phyloP scores from a whole-genome alignment of 805 yeast species.

The Hanseniaspora opuntiae region DNA sequence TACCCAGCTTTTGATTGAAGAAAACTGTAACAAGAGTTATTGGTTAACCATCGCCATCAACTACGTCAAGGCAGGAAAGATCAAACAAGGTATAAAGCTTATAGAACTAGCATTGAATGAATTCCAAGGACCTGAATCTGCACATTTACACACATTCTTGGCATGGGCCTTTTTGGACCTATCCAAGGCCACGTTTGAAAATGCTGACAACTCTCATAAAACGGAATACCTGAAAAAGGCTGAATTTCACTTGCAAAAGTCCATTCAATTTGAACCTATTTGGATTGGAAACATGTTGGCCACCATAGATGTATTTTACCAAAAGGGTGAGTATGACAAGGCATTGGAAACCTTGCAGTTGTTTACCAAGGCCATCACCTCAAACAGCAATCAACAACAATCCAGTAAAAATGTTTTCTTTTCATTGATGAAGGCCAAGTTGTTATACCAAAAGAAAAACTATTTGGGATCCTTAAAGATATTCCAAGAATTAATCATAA shows the following conservation, averaged over 20 bases:
- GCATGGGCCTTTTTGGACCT: slow-evolving; percentile 59
- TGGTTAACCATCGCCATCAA: slow-evolving; percentile 80
- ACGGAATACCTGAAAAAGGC: slow-evolving; percentile 29
- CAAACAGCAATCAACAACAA: slow-evolving; percentile 26
- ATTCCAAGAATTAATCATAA: slow-evolving; percentile 68
- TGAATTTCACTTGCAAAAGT: slow-evolving; percentile 33
- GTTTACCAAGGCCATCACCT: slow-evolving; percentile 31
- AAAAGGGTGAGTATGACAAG: slow-evolving; percentile 50
- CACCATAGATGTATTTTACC: slow-evolving; percentile 50
- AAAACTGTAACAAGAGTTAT: slow-evolving; percentile 57
- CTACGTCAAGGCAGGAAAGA: slow-evolving; percentile 48
- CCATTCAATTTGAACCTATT: slow-evolving; percentile 34
- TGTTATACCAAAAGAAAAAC: slow-evolving; percentile 57
- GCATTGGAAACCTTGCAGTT: slow-evolving; percentile 59
- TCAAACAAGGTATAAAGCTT: slow-evolving; percentile 51
- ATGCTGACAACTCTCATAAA: slow-evolving; percentile 17
- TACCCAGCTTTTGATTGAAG: slow-evolving; percentile 70
- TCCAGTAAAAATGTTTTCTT: slow-evolving; percentile 59
- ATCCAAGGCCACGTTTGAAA: slow-evolving; percentile 23
- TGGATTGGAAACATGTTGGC: slow-evolving; percentile 45
- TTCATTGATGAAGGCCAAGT: slow-evolving; percentile 69
- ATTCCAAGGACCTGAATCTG: slow-evolving; percentile 26
- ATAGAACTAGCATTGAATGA: slow-evolving; percentile 44
- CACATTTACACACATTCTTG: slow-evolving; percentile 45
- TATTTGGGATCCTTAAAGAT: slow-evolving; percentile 60